A percentile compares a stretch with the other conserved stretches of the same genome.
Evolutionary conservation across 331 rosid species (phyloP).

Genomic region (Rhamnella rubrinervis): DNA sequence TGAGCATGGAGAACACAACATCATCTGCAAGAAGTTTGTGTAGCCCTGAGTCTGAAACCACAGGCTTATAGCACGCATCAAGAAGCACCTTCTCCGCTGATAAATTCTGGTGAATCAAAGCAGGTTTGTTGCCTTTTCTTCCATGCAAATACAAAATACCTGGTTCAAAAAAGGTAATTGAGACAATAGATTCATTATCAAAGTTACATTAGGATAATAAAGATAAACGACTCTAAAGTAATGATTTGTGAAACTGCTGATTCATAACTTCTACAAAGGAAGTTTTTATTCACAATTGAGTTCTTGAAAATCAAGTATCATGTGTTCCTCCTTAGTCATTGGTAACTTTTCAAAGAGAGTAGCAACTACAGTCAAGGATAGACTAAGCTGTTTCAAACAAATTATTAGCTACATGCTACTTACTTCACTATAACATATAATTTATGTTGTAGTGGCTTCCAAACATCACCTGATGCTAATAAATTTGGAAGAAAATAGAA

Average conservation of each 20-base stretch:
- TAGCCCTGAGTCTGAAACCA: slow-evolving; percentile 73
- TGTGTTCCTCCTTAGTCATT: neutral
- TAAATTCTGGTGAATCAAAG: slow-evolving; percentile 70
- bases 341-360: neutral
- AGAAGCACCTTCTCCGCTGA: slow-evolving; percentile 77
- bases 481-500: neutral
- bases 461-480: neutral
- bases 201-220: too few relatives aligned
- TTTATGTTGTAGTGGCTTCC: too few relatives aligned
- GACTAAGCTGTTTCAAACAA: slow-evolving; percentile 1
- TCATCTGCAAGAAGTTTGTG: slow-evolving; percentile 93
- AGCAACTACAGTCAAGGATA: neutral
- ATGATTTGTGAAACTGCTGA: neutral
- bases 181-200: too few relatives aligned
- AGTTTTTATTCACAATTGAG: neutral
- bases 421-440: neutral
- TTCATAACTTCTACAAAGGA: too few relatives aligned
- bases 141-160: slow-evolving; percentile 78
- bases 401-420: neutral
- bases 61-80: slow-evolving; percentile 51
- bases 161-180: slow-evolving; percentile 19
- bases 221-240: neutral
- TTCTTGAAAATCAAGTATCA: neutral
- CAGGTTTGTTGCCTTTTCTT: slow-evolving; percentile 42
- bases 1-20: slow-evolving; percentile 68